These are phyloP conservation scores for Aspergillus sp. DNA, from an alignment of 2,329 filamentous ascomycete species.

Conservation along the genomic window DNA sequence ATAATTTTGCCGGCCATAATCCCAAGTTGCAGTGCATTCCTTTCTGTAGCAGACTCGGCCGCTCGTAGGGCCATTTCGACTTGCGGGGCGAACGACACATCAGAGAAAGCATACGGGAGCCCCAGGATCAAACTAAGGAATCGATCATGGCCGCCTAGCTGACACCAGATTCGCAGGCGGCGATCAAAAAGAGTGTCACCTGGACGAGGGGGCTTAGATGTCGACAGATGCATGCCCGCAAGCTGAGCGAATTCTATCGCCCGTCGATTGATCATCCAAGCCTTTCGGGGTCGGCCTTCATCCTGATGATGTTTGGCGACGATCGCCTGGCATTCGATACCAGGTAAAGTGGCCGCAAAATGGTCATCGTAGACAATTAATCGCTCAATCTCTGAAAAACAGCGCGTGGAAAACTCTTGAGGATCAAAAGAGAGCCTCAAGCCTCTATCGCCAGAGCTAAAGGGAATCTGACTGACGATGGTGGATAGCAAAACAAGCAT, in stretches of 20 bases:
- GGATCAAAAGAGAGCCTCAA: conserved; percentile 31
- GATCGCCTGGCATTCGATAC: conserved; percentile 45
- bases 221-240: conserved; percentile 38
- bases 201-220: conserved; percentile 15
- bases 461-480: conserved; percentile 33
- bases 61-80: conserved; percentile 13
- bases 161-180: conserved; percentile 31
- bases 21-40: conserved; percentile 22
- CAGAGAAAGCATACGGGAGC: conserved; percentile 37
- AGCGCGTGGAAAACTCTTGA: conserved; percentile 37
- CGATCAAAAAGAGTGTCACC: conserved; percentile 19
- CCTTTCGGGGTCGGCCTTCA: conserved; percentile 46
- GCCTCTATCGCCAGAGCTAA: conserved; percentile 28
- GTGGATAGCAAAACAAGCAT: conserved; percentile 38
- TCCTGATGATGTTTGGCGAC: conserved; percentile 46
- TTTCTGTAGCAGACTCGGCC: conserved; percentile 13
- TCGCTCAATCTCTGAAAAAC: conserved; percentile 38
- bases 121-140: conserved; percentile 46
- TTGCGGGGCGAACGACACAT: conserved; percentile 22
- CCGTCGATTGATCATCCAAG: conserved; percentile 44
- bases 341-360: conserved; percentile 42
- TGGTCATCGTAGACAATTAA: conserved; percentile 44
- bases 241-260: conserved; percentile 46
- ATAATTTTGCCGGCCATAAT: conserved; percentile 31
- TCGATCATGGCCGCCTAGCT: conserved; percentile 38